Conservation (phyloP, 2,329 filamentous ascomycete species). For the Chaetomium sp. region DNA sequence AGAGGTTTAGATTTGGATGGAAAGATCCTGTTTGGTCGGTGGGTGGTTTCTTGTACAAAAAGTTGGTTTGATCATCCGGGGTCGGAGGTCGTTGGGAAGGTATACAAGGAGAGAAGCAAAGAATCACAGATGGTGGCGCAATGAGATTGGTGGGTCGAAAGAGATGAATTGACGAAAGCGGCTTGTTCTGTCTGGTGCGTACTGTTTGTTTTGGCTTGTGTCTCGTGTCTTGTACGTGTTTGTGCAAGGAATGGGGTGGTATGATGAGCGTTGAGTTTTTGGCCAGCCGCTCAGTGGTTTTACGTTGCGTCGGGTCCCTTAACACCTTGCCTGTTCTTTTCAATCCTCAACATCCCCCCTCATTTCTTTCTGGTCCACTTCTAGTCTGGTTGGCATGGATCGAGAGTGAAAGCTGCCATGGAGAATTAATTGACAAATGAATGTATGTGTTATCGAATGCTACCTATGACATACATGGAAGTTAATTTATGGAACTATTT, state of each 20-base stretch:
- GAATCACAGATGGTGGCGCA: background rate
- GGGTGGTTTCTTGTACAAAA: slow-evolving; percentile 12
- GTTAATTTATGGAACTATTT: background rate
- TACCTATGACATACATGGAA: background rate
- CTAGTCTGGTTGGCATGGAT: background rate
- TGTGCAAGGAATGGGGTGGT: background rate
- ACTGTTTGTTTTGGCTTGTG: background rate
- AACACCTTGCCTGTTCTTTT: too few relatives aligned
- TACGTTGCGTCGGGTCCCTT: background rate
- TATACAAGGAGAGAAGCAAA: background rate
- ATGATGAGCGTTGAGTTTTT: background rate
- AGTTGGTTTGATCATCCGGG: background rate
- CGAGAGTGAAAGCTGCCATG: background rate
- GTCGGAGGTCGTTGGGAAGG: slow-evolving; percentile 1
- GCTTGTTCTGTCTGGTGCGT: background rate
- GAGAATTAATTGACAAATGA: background rate
- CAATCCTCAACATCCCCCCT: too few relatives aligned
- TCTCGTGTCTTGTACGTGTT: background rate
- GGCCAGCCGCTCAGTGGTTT: background rate
- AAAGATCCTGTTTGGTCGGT: background rate
- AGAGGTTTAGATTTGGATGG: slow-evolving; percentile 14
- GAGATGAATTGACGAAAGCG: slow-evolving; percentile 9
- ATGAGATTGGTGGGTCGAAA: background rate
- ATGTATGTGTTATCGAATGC: background rate
- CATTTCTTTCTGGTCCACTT: background rate